Evolutionary conservation across 2,329 filamentous ascomycete genomes (phyloP).

Genomic region (Triangularia setosa): DNA sequence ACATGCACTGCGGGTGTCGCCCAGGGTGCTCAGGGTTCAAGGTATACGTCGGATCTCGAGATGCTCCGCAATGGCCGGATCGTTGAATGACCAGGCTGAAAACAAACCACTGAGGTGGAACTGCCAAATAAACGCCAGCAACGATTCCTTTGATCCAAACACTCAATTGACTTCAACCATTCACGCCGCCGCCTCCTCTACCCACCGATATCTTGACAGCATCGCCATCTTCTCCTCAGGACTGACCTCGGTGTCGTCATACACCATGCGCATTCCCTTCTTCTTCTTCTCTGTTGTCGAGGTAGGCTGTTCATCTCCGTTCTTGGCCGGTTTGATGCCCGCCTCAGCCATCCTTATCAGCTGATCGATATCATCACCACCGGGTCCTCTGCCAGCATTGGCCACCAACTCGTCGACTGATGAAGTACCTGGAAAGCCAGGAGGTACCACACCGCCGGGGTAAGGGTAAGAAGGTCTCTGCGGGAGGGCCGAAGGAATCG

Average conservation of each 20-base stretch:
- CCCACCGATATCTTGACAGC: slow-evolving; percentile 65
- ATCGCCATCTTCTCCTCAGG: slow-evolving; percentile 87
- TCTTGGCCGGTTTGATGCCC: slow-evolving; percentile 47
- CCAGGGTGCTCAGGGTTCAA: neutral
- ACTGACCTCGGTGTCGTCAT: slow-evolving; percentile 73
- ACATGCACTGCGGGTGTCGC: neutral
- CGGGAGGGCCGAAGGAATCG: slow-evolving; percentile 25
- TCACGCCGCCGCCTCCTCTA: slow-evolving; percentile 11
- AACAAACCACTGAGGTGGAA: neutral
- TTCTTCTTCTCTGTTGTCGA: slow-evolving; percentile 52
- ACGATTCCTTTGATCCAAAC: neutral
- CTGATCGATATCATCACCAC: slow-evolving; percentile 60
- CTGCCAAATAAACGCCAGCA: neutral
- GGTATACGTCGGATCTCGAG: neutral
- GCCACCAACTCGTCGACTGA: slow-evolving; percentile 47
- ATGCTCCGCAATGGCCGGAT: neutral
- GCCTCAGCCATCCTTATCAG: slow-evolving; percentile 62
- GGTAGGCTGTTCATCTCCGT: slow-evolving; percentile 60
- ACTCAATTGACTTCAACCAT: neutral
- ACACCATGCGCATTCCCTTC: slow-evolving; percentile 63
- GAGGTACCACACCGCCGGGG: slow-evolving; percentile 29
- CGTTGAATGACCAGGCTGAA: neutral
- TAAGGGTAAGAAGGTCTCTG: slow-evolving; percentile 31
- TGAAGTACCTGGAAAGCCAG: slow-evolving; percentile 23
- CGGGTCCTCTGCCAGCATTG: slow-evolving; percentile 34